Evolutionary conservation across 768 basidiomycete genomes (phyloP).

Genomic region (Pleurotus cornucopiae): DNA sequence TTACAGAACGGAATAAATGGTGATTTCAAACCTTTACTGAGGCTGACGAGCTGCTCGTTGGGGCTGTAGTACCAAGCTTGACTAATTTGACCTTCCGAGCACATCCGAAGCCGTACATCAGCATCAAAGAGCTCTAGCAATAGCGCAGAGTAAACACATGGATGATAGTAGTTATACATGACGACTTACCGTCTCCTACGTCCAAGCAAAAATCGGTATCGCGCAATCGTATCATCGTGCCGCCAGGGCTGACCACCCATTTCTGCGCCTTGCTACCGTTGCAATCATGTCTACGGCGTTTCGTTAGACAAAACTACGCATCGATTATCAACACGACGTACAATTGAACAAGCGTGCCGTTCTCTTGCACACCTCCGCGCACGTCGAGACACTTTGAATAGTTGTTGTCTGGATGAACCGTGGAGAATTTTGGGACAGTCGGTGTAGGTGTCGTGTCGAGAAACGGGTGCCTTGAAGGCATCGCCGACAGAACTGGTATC

Average conservation of each 20-base stretch:
- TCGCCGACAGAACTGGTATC: neutral
- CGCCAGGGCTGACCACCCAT: slow-evolving; percentile 19
- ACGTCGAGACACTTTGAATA: slow-evolving; percentile 3
- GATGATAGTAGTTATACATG: too few relatives aligned
- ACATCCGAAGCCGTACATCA: too few relatives aligned
- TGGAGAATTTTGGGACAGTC: neutral
- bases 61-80: too few relatives aligned
- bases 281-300: slow-evolving; percentile 24
- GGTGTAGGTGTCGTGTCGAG: neutral
- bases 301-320: neutral
- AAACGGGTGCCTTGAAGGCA: neutral
- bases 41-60: too few relatives aligned
- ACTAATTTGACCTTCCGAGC: too few relatives aligned
- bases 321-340: neutral
- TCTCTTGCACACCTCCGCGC: neutral
- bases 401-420: neutral
- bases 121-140: too few relatives aligned
- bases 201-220: too few relatives aligned
- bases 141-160: too few relatives aligned
- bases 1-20: too few relatives aligned
- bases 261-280: slow-evolving; percentile 25
- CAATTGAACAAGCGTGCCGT: slow-evolving; percentile 1
- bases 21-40: too few relatives aligned
- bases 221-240: too few relatives aligned
- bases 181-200: too few relatives aligned